phyloP scores from a whole-genome alignment of 805 yeast species.

The Pichia occidentalis region DNA sequence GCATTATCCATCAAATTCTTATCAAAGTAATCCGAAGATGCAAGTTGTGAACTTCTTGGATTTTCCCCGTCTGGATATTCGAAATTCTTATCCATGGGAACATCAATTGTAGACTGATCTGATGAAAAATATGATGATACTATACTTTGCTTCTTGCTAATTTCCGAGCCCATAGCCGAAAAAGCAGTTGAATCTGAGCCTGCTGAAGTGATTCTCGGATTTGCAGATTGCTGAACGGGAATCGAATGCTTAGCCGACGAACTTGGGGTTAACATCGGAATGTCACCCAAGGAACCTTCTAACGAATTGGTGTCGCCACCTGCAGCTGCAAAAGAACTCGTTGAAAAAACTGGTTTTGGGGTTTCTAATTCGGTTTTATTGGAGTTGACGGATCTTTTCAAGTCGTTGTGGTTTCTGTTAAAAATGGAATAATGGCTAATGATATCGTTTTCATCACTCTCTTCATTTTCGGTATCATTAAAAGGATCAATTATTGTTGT shows the following conservation, averaged over 20 bases:
- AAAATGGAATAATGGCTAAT: conserved; percentile 28
- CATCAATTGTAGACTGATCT: conserved; percentile 17
- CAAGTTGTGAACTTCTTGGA: conserved; percentile 14
- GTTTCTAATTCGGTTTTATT: conserved; percentile 43
- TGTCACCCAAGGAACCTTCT: conserved; percentile 15
- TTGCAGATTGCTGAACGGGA: conserved; percentile 11
- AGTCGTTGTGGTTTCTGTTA: conserved; percentile 25
- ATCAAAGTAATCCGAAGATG: conserved; percentile 11
- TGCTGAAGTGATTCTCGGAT: conserved; percentile 20
- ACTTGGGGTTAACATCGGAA: conserved; percentile 22
- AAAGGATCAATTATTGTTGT: conserved; percentile 46
- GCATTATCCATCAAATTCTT: conserved; percentile 11
- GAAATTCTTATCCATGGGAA: conserved; percentile 17
- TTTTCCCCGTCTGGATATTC: conserved; percentile 14
- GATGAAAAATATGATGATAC: conserved; percentile 18
- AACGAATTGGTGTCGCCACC: conserved; percentile 26
- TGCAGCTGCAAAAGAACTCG: conserved; percentile 58
- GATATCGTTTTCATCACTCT: conserved; percentile 30
- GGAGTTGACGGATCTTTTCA: conserved; percentile 32
- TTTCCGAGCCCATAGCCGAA: conserved; percentile 14
- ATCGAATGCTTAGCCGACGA: conserved; percentile 6
- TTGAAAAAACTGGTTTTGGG: conserved; percentile 62
- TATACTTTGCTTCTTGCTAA: conserved; percentile 14
- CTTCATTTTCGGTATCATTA: conserved; percentile 34
- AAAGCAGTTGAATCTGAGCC: conserved; percentile 13